Evolutionary conservation across 345 rosid genomes (phyloP).

Genomic region (Sonneratia alba): DNA sequence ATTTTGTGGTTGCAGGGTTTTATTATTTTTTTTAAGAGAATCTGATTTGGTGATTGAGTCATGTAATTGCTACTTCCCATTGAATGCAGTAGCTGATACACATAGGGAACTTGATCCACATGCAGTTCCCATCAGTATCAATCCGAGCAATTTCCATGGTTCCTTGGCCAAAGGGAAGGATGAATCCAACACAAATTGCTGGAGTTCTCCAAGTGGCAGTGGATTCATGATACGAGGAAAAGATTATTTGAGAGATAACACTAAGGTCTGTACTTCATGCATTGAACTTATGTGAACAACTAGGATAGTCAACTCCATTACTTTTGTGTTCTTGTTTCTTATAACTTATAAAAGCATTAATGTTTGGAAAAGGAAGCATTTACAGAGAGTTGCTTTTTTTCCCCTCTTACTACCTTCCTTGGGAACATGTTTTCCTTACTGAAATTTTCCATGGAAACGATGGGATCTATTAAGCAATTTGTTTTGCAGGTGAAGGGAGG

Average conservation of each 20-base stretch:
- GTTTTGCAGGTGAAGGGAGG: slow-evolving; percentile 70
- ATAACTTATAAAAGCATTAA: not conserved
- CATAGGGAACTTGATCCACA: slow-evolving; percentile 50
- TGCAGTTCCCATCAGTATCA: slow-evolving; percentile 39
- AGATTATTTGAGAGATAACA: slow-evolving; percentile 72
- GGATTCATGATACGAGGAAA: slow-evolving; percentile 95
- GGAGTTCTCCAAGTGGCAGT: slow-evolving; percentile 76
- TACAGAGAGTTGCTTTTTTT: not conserved
- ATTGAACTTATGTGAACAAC: not conserved
- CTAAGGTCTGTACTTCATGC: slow-evolving; percentile 44
- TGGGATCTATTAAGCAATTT: not conserved
- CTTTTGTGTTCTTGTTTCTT: not conserved
- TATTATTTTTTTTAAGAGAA: not conserved
- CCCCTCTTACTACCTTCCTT: not conserved
- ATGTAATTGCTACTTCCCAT: not conserved
- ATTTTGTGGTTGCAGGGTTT: not conserved
- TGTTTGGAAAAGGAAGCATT: not conserved
- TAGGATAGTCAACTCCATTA: not conserved
- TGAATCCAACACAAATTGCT: slow-evolving; percentile 69
- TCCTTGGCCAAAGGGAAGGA: slow-evolving; percentile 51
- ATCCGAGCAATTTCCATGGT: slow-evolving; percentile 49
- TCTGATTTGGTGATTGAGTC: not conserved
- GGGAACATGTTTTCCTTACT: not conserved
- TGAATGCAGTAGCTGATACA: slow-evolving; percentile 47
- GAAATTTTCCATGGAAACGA: not conserved